Base-by-base conservation (phyloP, 805 yeast species). In the Maudiozyma barnettii region DNA sequence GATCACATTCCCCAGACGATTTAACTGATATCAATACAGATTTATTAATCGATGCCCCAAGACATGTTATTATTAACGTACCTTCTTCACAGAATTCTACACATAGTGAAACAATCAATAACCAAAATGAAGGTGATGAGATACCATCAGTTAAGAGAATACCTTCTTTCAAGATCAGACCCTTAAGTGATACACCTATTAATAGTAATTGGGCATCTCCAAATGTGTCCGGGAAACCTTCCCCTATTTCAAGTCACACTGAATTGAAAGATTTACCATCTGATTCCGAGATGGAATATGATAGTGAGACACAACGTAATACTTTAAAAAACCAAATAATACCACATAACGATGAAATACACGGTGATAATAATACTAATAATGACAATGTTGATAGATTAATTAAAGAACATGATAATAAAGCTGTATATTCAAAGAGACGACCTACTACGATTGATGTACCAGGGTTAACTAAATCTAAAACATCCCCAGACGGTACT, bases 401-500 rank as follows among this genome's bases (percentile, higher is more conserved):
- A 9, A 12, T 26, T 26, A 16, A n/a, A 35, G n/a, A 18, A 37
- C 13, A 30, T 2, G 9, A 39, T 7, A 43, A 6, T 13, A 18
- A 21, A 20, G 26, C 12, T 14, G 18, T 19, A n/a, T 61, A 62
- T 31, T 68, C 62, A 2, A 69, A 68, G 35, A 68, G 84, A 40
- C 71, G 87, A 50, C 85, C 90, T 0, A 85, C 95, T 7, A 87
- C 96, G 0, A 74, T 90, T 42, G 95, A 89, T 60, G 85, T 91
- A 6, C 96, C 97, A 0, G 97, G 97, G 1, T 83, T 88, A 51
- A 89, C 97, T 0, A 77, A 84, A 43, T 81, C 90, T 1, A 80
- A 84, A 51, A 77, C 77, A 2, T 79, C 89, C 0, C 93, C 95
- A 0, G 91, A 86, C 61, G 87, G 87, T 4, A 69, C 71, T 30